Evolutionary conservation across 1,284 basidiomycete species (phyloP).

Genomic region (Athelia sp.): DNA sequence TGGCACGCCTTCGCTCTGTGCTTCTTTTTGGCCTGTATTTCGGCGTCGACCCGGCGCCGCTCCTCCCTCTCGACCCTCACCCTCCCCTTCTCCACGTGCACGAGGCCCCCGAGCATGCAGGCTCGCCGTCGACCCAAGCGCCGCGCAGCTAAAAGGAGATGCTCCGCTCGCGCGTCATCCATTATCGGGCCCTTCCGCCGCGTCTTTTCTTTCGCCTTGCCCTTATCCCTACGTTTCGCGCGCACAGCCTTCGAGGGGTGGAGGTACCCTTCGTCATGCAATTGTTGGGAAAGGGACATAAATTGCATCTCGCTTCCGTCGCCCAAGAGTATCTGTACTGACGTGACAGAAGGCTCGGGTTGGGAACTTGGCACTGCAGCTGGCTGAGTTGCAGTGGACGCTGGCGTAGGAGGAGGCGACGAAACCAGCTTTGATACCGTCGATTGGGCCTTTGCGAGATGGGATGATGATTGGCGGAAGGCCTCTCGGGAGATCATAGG

Average conservation of each 20-base stretch:
- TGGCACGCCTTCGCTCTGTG: background rate
- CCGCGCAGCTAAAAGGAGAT: conserved; percentile 53
- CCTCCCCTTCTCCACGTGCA: conserved; percentile 26
- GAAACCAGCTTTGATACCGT: background rate
- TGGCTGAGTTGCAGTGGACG: background rate
- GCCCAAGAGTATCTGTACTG: background rate
- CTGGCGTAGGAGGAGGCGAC: background rate
- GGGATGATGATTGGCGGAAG: background rate
- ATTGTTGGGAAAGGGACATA: background rate
- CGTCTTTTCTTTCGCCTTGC: conserved; percentile 8
- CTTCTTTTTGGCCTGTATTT: background rate
- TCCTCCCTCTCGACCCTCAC: conserved; percentile 27
- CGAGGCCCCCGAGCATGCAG: conserved; percentile 36
- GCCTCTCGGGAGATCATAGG: conserved; percentile 19
- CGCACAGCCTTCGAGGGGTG: background rate
- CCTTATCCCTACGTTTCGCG: background rate
- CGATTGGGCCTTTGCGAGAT: too few relatives aligned
- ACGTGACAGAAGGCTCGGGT: too few relatives aligned
- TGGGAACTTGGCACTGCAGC: background rate
- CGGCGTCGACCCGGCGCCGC: conserved; percentile 12
- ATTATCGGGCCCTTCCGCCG: conserved; percentile 24
- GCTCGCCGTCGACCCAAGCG: conserved; percentile 51
- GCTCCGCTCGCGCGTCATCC: conserved; percentile 56
- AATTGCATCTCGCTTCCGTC: background rate
- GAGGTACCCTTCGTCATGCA: background rate